A percentile compares a stretch with the other conserved stretches of the same genome.
These are phyloP conservation scores for Forsythia viridissima DNA, from an alignment of 257 asterid species.

Conservation along the genomic window DNA sequence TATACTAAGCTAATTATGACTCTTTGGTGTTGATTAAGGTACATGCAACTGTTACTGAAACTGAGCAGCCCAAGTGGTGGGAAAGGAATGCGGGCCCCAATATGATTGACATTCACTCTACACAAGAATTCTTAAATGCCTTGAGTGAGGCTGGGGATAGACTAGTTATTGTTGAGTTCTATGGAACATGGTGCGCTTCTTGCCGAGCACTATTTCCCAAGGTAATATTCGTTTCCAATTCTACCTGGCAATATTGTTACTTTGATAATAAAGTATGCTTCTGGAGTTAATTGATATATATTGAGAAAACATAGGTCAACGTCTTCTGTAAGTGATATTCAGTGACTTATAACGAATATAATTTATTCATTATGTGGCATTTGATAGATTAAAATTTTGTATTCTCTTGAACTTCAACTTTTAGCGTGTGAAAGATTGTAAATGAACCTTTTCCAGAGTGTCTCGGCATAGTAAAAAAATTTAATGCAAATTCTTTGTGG, in stretches of 20 bases:
- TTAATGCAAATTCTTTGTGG: not conserved
- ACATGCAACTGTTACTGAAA: conserved; percentile 61
- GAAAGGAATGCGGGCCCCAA: conserved; percentile 83
- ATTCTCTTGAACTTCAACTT: not conserved
- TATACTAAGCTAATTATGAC: conserved; percentile 1
- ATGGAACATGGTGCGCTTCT: conserved; percentile 97
- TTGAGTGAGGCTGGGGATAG: conserved; percentile 82
- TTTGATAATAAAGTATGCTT: not conserved
- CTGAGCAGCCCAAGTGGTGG: conserved; percentile 90
- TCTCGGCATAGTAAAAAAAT: not conserved
- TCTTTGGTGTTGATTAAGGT: conserved; percentile 39
- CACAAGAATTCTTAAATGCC: conserved; percentile 69
- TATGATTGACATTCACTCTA: conserved; percentile 88
- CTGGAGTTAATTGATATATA: not conserved
- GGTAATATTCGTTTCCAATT: conserved; percentile 37
- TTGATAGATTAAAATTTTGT: not conserved
- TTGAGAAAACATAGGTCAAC: not conserved
- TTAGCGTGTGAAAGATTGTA: not conserved
- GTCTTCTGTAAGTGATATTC: not conserved
- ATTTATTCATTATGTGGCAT: not conserved
- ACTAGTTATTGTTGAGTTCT: conserved; percentile 83
- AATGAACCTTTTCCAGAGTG: not conserved
- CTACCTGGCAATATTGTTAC: not conserved
- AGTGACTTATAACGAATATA: not conserved
- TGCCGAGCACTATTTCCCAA: conserved; percentile 86